A percentile compares a stretch with the other conserved stretches of the same genome.
Conservation (phyloP, 768 basidiomycete species). For the Suillus alpinus region DNA sequence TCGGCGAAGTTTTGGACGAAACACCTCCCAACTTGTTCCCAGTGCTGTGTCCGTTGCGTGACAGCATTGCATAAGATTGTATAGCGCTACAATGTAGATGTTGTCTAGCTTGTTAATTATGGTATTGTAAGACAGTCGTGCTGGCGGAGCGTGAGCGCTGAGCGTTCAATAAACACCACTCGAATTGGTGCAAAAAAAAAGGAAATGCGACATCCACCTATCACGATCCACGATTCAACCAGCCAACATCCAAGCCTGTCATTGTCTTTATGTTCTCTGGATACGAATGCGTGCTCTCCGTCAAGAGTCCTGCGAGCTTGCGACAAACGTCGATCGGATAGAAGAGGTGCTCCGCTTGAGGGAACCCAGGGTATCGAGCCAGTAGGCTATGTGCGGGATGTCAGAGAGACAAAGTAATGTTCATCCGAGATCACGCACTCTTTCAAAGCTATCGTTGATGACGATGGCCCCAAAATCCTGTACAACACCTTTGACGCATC, state of each 20-base stretch:
- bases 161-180: neutral
- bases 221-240: conserved; percentile 46
- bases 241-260: conserved; percentile 82
- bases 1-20: neutral
- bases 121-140: neutral
- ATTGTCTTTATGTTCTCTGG: conserved; percentile 73
- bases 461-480: conserved; percentile 67
- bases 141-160: neutral
- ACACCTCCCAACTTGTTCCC: neutral
- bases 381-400: conserved; percentile 41
- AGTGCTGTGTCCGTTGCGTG: neutral
- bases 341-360: conserved; percentile 82
- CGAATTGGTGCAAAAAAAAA: neutral
- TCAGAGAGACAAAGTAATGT: neutral
- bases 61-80: neutral
- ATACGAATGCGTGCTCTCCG: conserved; percentile 75
- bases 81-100: neutral
- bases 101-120: neutral
- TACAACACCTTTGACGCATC: conserved; percentile 83
- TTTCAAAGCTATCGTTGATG: conserved; percentile 49
- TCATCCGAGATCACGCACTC: conserved; percentile 36
- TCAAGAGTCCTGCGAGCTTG: conserved; percentile 64
- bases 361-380: conserved; percentile 75
- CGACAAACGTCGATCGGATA: conserved; percentile 81
- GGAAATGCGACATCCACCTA: neutral